Conservation (phyloP, 2,329 filamentous ascomycete species). For the Aspergillus hiratsukae region DNA sequence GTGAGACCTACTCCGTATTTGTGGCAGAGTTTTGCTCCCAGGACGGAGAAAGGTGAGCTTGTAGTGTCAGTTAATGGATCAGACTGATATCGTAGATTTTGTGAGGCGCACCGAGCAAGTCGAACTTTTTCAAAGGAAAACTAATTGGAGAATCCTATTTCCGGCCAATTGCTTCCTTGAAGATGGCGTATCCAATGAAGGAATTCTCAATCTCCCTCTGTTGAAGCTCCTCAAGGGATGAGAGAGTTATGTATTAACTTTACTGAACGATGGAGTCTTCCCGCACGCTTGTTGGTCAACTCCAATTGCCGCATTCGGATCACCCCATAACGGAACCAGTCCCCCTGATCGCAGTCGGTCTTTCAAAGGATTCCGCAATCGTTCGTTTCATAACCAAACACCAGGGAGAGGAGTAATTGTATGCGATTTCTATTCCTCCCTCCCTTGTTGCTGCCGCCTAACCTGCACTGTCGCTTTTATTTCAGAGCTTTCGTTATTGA, state of each 20-base stretch:
- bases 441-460: not conserved
- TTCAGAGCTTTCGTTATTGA: not conserved
- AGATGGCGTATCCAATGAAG: too few relatives aligned
- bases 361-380: conserved; percentile 1
- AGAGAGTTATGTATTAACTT: too few relatives aligned
- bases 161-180: too few relatives aligned
- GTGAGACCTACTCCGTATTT: not conserved
- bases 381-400: conserved; percentile 5
- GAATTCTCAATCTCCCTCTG: too few relatives aligned
- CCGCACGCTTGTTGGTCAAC: conserved; percentile 6
- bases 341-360: conserved; percentile 11
- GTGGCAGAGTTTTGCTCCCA: too few relatives aligned
- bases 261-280: not conserved
- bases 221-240: too few relatives aligned
- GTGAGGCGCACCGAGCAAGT: too few relatives aligned
- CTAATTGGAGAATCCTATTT: too few relatives aligned
- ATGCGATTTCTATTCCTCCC: not conserved
- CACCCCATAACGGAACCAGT: conserved; percentile 8
- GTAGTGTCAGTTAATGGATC: too few relatives aligned
- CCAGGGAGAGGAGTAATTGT: not conserved
- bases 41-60: too few relatives aligned
- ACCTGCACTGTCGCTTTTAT: not conserved
- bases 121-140: too few relatives aligned
- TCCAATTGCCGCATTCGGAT: conserved; percentile 15
- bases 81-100: too few relatives aligned